A percentile compares a stretch with the other conserved stretches of the same genome.
Evolutionary conservation across 225 moss, liverwort and hornwort species (phyloP).

Genomic region (Rhytidiadelphus loreus): DNA sequence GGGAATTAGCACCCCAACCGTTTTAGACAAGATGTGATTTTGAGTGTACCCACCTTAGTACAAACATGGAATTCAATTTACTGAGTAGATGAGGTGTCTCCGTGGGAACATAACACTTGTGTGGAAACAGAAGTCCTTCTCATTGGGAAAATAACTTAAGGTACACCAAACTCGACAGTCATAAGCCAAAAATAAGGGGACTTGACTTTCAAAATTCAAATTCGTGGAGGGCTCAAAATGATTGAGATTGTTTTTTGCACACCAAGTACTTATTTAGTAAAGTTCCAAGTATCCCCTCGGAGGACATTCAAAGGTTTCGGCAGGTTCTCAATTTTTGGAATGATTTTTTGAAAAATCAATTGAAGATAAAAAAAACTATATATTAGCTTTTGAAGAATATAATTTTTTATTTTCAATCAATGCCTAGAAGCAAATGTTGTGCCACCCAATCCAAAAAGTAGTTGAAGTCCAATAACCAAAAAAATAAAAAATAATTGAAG

Average conservation of each 20-base stretch:
- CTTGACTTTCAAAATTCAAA: neutral
- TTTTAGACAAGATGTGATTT: too few species aligned
- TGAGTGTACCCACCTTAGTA: too few species aligned
- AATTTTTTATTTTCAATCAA: neutral
- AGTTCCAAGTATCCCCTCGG: too few species aligned
- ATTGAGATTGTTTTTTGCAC: neutral
- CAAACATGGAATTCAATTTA: too few species aligned
- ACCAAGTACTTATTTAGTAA: neutral
- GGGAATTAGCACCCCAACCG: too few species aligned
- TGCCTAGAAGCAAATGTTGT: rapidly evolving
- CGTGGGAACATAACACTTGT: too few species aligned
- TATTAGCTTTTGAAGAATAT: neutral
- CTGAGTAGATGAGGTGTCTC: too few species aligned
- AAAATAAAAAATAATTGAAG: neutral
- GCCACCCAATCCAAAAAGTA: neutral
- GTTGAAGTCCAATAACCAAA: neutral
- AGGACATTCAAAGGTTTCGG: neutral
- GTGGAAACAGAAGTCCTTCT: too few species aligned
- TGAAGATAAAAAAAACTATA: neutral
- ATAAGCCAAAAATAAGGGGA: too few species aligned
- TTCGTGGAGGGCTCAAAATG: neutral
- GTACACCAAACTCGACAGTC: too few species aligned
- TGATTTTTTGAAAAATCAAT: neutral
- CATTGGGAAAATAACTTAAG: too few species aligned
- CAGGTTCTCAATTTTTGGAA: neutral